A percentile compares a stretch with the other conserved stretches of the same genome.
phyloP scores from a whole-genome alignment of 2,329 filamentous ascomycete genomes.

The Ophiocordyceps camponoti-saundersi region DNA sequence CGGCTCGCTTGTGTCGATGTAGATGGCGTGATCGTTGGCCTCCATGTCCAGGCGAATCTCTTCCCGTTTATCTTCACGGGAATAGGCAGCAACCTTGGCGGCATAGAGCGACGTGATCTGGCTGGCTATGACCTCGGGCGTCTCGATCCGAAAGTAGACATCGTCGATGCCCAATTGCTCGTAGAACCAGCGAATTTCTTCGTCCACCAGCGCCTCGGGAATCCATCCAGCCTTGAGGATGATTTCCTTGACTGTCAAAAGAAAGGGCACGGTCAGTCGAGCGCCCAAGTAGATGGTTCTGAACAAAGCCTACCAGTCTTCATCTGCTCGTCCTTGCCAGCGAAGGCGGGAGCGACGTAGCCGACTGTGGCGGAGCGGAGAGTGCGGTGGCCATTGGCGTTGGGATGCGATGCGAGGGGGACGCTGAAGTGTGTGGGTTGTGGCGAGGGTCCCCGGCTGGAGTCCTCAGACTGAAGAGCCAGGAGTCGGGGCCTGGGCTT shows the following conservation, averaged over 20 bases:
- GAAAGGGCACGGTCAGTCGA: neutral
- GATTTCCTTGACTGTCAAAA: slow-evolving; percentile 53
- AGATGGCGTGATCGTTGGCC: slow-evolving; percentile 84
- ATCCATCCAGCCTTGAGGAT: slow-evolving; percentile 74
- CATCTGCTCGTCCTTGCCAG: slow-evolving; percentile 87
- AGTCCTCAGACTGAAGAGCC: slow-evolving; percentile 19
- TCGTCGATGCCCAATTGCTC: slow-evolving; percentile 94
- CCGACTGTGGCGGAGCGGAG: slow-evolving; percentile 81
- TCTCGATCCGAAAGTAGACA: slow-evolving; percentile 92
- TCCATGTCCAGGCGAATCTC: slow-evolving; percentile 96
- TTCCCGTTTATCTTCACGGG: slow-evolving; percentile 80
- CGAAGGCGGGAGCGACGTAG: slow-evolving; percentile 87
- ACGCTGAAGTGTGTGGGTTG: slow-evolving; percentile 75
- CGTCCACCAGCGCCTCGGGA: slow-evolving; percentile 63
- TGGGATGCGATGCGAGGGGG: slow-evolving; percentile 33
- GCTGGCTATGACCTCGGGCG: slow-evolving; percentile 70
- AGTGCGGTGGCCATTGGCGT: slow-evolving; percentile 50
- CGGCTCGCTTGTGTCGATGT: slow-evolving; percentile 92
- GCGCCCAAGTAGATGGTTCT: slow-evolving; percentile 8
- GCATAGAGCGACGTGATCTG: slow-evolving; percentile 95
- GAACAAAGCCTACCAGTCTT: slow-evolving; percentile 40
- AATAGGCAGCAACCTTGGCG: slow-evolving; percentile 86
- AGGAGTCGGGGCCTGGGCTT: slow-evolving; percentile 24
- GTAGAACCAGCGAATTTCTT: slow-evolving; percentile 93
- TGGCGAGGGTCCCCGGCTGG: slow-evolving; percentile 58